Evolutionary conservation across 2,329 filamentous ascomycete genomes (phyloP).

Genomic region (Stachybotrys chartarum): DNA sequence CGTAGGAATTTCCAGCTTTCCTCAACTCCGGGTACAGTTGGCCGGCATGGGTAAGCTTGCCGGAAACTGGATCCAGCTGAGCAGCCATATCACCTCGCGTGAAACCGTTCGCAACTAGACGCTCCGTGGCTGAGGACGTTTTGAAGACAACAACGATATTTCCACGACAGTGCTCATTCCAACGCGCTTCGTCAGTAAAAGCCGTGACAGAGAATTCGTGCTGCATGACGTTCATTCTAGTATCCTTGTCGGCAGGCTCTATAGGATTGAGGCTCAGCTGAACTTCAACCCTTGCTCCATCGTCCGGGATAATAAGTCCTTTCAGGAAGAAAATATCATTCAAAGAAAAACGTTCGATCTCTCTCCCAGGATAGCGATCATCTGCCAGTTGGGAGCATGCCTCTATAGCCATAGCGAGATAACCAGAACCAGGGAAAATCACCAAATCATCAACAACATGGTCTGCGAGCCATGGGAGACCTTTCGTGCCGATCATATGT

Average conservation of each 20-base stretch:
- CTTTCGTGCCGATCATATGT: conserved; percentile 9
- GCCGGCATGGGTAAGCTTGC: neutral
- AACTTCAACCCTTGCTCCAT: conserved; percentile 3
- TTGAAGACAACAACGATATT: conserved; percentile 8
- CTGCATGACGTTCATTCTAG: neutral
- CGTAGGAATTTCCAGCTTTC: neutral
- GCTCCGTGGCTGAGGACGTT: conserved; percentile 6
- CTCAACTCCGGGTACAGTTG: neutral
- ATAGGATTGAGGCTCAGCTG: conserved; percentile 4
- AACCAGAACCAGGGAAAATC: conserved; percentile 29
- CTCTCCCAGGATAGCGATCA: conserved; percentile 19
- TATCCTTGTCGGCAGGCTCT: neutral
- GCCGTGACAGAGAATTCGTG: conserved; percentile 8
- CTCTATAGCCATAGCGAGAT: conserved; percentile 12
- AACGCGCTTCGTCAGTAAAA: conserved; percentile 4
- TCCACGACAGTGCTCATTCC: conserved; percentile 13
- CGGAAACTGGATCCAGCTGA: neutral
- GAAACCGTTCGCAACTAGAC: neutral
- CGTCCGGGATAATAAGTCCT: conserved; percentile 6
- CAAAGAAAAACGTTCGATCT: neutral
- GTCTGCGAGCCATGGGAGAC: conserved; percentile 26
- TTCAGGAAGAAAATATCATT: conserved; percentile 4
- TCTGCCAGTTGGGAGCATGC: conserved; percentile 1
- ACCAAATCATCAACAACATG: conserved; percentile 20
- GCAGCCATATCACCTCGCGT: neutral